Evolutionary conservation across 495 filamentous ascomycete genomes (phyloP), one percentile per base, ranked within the genome.

Genomic region (Clavariopsis aquatica): DNA sequence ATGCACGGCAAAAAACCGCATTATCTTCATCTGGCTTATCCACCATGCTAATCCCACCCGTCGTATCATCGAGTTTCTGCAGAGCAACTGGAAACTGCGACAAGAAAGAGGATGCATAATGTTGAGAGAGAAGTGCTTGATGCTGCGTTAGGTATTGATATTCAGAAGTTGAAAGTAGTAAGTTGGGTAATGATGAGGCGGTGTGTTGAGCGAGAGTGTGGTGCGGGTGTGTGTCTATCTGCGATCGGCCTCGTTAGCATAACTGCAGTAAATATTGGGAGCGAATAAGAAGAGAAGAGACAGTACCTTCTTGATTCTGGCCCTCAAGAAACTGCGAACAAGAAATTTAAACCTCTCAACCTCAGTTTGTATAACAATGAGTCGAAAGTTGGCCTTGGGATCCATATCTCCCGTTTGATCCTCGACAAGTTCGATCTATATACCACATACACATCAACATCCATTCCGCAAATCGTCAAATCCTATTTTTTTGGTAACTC

Each of bases 281-380:
- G 8, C 1, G 1, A 56, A 49, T 17, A 74, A 77, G 78, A 71
- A 74, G 75, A 69, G 78, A 63, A 53, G 63, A 53, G 29, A 31
- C 13, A 49, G 23, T 57, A 76, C 87, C 78, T 98, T 98, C 20
- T 91, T 82, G 43, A 98, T 86, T 28, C 94, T 81, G n/a, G 88
- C 84, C 51, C 94, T 83, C 45, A 98, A 80, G 63, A 91, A 87
- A n/a, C 86, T 88, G 60, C 94, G 85, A 36, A 97, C 81, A 36
- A 98, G 80, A 72, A 89, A 98, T 79, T 96, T 96, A 75, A 88
- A 93, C 41, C 94, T 81, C 75, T 96, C 90, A 52, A 98, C 85
- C 80, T 98, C 94, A 26, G 95, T 98, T 80, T 98, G 94, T 59
- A 97, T 86, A 65, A 98, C 88, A 49, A 97, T 95, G 68, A 98